These are phyloP conservation scores for Adansonia madagascariensis DNA, from an alignment of 441 rosid species.

Conservation along the genomic window DNA sequence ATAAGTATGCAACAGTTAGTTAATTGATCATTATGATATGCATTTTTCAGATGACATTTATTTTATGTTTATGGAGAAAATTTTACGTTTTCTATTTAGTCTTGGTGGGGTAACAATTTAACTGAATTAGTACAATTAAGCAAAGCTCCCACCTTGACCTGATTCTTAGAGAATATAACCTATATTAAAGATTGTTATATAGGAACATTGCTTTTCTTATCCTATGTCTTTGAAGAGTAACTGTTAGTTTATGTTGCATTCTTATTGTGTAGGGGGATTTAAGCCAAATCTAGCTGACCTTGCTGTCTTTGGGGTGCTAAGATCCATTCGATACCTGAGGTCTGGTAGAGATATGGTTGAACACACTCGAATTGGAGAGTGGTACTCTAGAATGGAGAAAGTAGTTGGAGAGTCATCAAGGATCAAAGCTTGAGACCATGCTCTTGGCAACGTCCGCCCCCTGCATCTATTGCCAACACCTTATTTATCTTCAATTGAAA, in stretches of 20 bases:
- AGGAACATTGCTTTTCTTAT: conserved; percentile 11
- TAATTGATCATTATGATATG: conserved; percentile 3
- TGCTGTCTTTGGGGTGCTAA: conserved; percentile 49
- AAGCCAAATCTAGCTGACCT: conserved; percentile 52
- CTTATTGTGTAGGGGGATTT: conserved; percentile 40
- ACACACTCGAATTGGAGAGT: conserved; percentile 47
- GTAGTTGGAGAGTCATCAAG: conserved; percentile 49
- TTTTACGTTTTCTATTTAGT: not conserved
- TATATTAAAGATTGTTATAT: not conserved
- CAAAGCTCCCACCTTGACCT: not conserved
- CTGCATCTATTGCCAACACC: conserved; percentile 3
- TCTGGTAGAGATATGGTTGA: conserved; percentile 58
- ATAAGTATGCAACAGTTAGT: not conserved
- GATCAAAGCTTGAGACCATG: conserved; percentile 35
- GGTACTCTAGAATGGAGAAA: conserved; percentile 53
- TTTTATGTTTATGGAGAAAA: not conserved
- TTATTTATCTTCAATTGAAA: not conserved
- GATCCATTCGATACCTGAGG: conserved; percentile 49
- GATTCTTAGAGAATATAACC: not conserved
- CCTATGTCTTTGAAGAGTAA: not conserved
- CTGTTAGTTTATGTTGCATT: conserved; percentile 6
- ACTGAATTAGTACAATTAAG: not conserved
- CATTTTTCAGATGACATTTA: not conserved
- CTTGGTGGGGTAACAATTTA: not conserved
- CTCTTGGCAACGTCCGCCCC: not conserved